Evolutionary conservation across 2,329 filamentous ascomycete species (phyloP), one percentile per base, ranked within the genome.

Genomic region (Claviceps quebecensis): DNA sequence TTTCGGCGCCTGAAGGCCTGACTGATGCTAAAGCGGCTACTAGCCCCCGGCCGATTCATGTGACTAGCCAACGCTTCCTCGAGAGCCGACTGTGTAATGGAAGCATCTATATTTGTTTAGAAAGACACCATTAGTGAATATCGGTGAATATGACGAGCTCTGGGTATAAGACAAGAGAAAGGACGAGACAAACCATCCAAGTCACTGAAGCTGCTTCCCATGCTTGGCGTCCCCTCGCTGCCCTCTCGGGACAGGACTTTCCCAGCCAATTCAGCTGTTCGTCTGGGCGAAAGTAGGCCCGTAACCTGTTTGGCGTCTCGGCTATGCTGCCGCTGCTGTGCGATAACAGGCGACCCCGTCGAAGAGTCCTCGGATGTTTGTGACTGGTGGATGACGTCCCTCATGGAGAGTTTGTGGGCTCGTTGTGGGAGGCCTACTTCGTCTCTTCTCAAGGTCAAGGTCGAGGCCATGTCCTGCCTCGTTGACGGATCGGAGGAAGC

Each of bases 161-260:
- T 48, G 48, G 48, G 36, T 9, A 34, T 34, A 34, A 34, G 29
- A 34, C 29, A 34, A 34, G 1, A 9, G 48, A 50, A 47, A 48
- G 14, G 43, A 45, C 53, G 23, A 44, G 53, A 58, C 64, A 54
- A 70, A 79, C 85, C 86, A 63, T 91, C 87, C 44, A 94, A 74
- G 68, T 93, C 87, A 66, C 86, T 91, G 60, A 88, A 93, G 59
- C 86, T 90, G 64, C 86, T 91, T 1, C 86, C 85, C 81, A 89
- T 88, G 59, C 84, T 88, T 1, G 83, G 84, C 14, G 82, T 84
- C 14, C 83, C 83, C 55, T 88, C 84, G 60, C 83, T 87, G 13
- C 78, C 79, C 55, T 84, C 81, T 13, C 74, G 72, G 1, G 76
- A 77, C 1, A 79, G 76, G 58, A 75, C 80, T 45, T 76, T 69